Evolutionary conservation across 2,329 filamentous ascomycete species (phyloP), one percentile per base, ranked within the genome.

Genomic region (Fusarium nurragi): DNA sequence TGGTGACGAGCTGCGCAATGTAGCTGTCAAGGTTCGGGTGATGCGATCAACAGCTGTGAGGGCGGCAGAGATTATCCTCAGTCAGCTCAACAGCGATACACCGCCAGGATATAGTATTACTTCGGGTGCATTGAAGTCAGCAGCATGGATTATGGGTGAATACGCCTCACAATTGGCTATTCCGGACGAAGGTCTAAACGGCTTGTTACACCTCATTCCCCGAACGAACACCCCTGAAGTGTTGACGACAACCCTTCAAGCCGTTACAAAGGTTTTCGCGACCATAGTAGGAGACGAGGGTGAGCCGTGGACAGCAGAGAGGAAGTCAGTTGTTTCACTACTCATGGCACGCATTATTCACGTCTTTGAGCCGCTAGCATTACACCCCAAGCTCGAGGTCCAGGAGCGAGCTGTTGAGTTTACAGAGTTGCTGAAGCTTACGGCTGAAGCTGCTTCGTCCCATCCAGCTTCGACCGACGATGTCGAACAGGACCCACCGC

Each of bases 341-440:
- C 81, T 97, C 22, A 88, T 97, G 77, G 90, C 91, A 25, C 88
- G 93, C 3, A 88, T 97, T 8, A 86, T 97, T 19, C 87, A 95
- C 74, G 90, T 92, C 44, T 80, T 97, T 21, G 94, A 98, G 71
- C 86, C 89, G 1, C 78, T 98, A 16, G 88, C 89, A 1, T 83
- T 89, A 37, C 93, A 98, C 75, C 94, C 94, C 0, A 92, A 89
- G 70, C 83, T 99, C 2, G 95, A 99, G 74, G 93, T 99, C 5
- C 95, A 99, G 77, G 95, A 98, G 76, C 88, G 95, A 54, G 90
- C 94, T 4, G 94, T 97, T 2, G 94, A 97, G 74, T 96, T 97
- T 70, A 85, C 93, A 0, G 95, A 99, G 74, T 83, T 98, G 13
- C 86, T 98, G 71, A 93, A 93, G 57, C 83, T 99, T 40, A 93